A percentile compares a stretch with the other conserved stretches of the same genome.
phyloP scores from a whole-genome alignment of 164 flowering plant species.

The Magnolia kwangsiensis region DNA sequence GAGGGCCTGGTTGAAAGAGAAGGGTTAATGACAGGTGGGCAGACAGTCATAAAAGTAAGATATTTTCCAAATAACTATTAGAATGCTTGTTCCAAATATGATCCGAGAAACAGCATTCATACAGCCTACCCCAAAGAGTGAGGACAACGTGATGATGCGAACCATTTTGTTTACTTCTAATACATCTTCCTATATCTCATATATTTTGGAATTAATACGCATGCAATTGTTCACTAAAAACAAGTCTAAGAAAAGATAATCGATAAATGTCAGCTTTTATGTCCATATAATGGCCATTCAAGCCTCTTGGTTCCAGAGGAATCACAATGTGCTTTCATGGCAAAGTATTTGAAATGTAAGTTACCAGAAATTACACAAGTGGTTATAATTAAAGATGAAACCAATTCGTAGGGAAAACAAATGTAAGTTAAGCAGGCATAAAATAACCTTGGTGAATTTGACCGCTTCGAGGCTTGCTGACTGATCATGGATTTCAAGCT shows the following conservation, averaged over 20 bases:
- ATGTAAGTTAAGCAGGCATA: background rate
- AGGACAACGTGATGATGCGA: too few species aligned
- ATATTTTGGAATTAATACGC: too few species aligned
- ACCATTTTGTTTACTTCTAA: too few species aligned
- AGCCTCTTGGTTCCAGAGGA: background rate
- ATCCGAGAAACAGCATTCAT: too few species aligned
- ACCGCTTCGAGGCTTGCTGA: slow-evolving; percentile 38
- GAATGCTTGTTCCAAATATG: too few species aligned
- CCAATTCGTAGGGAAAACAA: background rate
- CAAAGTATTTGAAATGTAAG: background rate
- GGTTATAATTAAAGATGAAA: background rate
- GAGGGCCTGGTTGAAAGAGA: background rate
- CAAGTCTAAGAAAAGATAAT: too few species aligned
- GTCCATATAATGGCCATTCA: background rate
- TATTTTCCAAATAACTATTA: too few species aligned
- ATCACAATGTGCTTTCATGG: background rate
- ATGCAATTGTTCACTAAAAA: too few species aligned
- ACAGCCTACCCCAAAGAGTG: too few species aligned
- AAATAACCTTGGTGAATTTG: slow-evolving; percentile 37
- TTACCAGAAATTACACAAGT: background rate
- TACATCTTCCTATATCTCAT: too few species aligned
- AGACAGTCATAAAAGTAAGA: too few species aligned
- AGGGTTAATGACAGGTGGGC: background rate
- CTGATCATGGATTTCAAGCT: slow-evolving; percentile 23
- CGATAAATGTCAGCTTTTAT: too few species aligned